These are phyloP conservation scores for Fusarium fujikuroi DNA, from an alignment of 2,329 filamentous ascomycete species.

Conservation along the genomic window DNA sequence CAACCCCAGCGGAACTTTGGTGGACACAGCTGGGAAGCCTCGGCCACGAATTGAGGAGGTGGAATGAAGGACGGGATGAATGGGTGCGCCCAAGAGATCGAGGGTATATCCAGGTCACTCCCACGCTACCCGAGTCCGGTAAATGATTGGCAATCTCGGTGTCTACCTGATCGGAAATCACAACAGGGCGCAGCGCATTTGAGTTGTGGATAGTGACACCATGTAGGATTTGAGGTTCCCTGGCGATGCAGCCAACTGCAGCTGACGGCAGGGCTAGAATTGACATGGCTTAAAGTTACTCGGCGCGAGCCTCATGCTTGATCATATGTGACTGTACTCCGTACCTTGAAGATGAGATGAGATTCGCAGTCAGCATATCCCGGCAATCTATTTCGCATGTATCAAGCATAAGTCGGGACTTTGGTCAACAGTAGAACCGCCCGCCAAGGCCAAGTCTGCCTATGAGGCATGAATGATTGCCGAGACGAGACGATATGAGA, in stretches of 20 bases:
- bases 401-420: background rate
- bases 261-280: background rate
- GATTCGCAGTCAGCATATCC: background rate
- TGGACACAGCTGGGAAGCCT: slow-evolving; percentile 41
- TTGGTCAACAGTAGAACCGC: slow-evolving; percentile 14
- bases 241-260: background rate
- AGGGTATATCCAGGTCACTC: background rate
- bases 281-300: background rate
- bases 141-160: slow-evolving; percentile 43
- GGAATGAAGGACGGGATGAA: slow-evolving; percentile 56
- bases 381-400: background rate
- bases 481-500: slow-evolving; percentile 17
- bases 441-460: slow-evolving; percentile 21
- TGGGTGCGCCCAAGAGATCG: background rate
- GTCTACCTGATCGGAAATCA: slow-evolving; percentile 34
- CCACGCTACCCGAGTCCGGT: slow-evolving; percentile 27
- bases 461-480: slow-evolving; percentile 12
- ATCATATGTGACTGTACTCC: background rate
- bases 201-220: slow-evolving; percentile 29
- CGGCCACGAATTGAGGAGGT: slow-evolving; percentile 69
- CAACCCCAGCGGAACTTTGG: slow-evolving; percentile 43
- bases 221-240: slow-evolving; percentile 14
- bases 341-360: slow-evolving; percentile 5
- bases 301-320: slow-evolving; percentile 6
- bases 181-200: slow-evolving; percentile 25